Conservation (phyloP, 2,329 filamentous ascomycete genomes). For the Aspergillus glaucus region DNA sequence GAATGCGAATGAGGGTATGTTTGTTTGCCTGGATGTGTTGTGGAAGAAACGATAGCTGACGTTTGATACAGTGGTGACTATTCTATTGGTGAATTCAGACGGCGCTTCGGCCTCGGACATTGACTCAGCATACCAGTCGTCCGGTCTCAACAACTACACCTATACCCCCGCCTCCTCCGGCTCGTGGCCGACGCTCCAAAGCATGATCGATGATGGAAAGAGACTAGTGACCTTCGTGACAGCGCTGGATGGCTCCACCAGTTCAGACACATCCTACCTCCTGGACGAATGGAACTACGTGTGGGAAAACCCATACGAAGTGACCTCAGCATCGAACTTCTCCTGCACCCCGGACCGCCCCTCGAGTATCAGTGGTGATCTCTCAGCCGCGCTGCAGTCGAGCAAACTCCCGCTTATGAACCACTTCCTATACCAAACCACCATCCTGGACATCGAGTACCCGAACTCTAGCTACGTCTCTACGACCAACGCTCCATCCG, state of each 20-base stretch:
- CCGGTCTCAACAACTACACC: constrained; percentile 57
- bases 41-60: constrained; percentile 1
- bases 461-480: constrained; percentile 57
- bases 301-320: constrained; percentile 68
- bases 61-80: constrained; percentile 53
- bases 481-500: constrained; percentile 60
- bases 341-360: constrained; percentile 67
- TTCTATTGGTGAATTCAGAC: constrained; percentile 67
- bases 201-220: constrained; percentile 58
- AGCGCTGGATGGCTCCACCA: constrained; percentile 31
- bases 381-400: constrained; percentile 46
- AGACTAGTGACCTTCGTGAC: constrained; percentile 66
- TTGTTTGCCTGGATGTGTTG: background rate
- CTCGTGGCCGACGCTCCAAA: constrained; percentile 66
- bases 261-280: constrained; percentile 35
- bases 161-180: constrained; percentile 49
- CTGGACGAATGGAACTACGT: constrained; percentile 44
- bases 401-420: constrained; percentile 68
- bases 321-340: constrained; percentile 58
- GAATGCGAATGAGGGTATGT: constrained; percentile 57
- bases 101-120: constrained; percentile 51
- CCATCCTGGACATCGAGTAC: constrained; percentile 51
- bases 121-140: constrained; percentile 48
- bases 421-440: constrained; percentile 64
- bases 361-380: constrained; percentile 42